These are phyloP conservation scores for Pythium sp. DNA, from an alignment of 352 stramenopile genomes.

Conservation along the genomic window DNA sequence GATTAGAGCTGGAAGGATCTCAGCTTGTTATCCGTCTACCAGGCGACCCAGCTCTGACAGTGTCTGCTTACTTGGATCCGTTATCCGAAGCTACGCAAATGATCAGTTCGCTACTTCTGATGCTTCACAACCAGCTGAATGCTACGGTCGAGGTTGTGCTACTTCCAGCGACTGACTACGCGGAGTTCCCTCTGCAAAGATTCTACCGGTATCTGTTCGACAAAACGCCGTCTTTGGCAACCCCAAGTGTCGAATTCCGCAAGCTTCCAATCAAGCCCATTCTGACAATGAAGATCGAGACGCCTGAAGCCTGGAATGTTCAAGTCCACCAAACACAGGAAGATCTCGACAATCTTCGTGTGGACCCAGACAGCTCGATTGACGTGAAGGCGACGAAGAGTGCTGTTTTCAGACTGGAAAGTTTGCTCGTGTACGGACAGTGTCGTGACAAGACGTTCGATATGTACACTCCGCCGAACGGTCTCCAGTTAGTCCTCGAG, in stretches of 20 bases:
- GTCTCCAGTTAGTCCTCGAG: constrained; percentile 90
- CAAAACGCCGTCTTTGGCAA: constrained; percentile 39
- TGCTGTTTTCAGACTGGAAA: constrained; percentile 86
- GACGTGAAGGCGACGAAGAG: constrained; percentile 63
- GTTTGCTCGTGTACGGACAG: constrained; percentile 88
- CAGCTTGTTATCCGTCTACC: constrained; percentile 34
- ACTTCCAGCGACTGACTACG: constrained; percentile 66
- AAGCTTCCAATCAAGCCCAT: constrained; percentile 84
- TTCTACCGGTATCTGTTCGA: constrained; percentile 93
- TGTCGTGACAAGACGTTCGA: constrained; percentile 85
- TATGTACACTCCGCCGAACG: constrained; percentile 81
- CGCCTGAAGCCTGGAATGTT: constrained; percentile 92
- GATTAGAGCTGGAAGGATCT: constrained; percentile 33
- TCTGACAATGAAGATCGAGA: constrained; percentile 92
- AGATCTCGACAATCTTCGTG: constrained; percentile 92
- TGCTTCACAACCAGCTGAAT: constrained; percentile 72
- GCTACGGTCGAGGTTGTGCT: constrained; percentile 68
- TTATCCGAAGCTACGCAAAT: constrained; percentile 87
- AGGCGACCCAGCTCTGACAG: constrained; percentile 50
- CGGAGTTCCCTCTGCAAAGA: constrained; percentile 86
- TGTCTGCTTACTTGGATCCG: constrained; percentile 88
- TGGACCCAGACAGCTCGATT: constrained; percentile 50
- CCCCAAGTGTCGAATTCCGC: constrained; percentile 65
- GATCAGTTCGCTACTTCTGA: constrained; percentile 83
- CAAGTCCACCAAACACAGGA: constrained; percentile 66